Evolutionary conservation across 169 alveolate genomes (phyloP).

Genomic region (Plasmodium gallinaceum): DNA sequence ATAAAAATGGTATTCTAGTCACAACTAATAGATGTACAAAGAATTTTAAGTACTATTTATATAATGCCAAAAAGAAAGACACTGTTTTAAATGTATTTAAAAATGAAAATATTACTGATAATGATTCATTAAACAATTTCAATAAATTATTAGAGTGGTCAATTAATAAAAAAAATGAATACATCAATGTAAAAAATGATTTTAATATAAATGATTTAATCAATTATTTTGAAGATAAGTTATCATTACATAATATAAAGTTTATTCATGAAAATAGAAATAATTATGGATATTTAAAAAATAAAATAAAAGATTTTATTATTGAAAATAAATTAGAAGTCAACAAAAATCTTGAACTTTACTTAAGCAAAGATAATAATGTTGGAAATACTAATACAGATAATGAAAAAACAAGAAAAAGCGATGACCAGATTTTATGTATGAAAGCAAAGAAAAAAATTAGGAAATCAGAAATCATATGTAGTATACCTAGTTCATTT

Average conservation of each 20-base stretch:
- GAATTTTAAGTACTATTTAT: neutral
- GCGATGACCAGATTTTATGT: conserved; percentile 29
- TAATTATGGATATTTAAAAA: conserved; percentile 39
- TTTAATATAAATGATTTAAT: conserved; percentile 31
- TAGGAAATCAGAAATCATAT: conserved; percentile 21
- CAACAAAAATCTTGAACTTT: neutral
- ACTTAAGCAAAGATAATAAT: neutral
- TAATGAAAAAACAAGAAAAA: neutral
- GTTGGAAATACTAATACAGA: neutral
- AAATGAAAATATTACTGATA: conserved; percentile 1
- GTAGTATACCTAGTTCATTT: conserved; percentile 38
- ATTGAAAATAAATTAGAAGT: conserved; percentile 11
- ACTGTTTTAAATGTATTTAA: neutral
- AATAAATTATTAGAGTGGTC: conserved; percentile 14
- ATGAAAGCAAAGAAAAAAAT: conserved; percentile 43
- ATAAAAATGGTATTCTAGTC: neutral
- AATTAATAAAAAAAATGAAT: conserved; percentile 33
- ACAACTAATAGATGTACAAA: neutral
- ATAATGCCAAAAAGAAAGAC: conserved; percentile 8
- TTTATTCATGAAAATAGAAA: conserved; percentile 39
- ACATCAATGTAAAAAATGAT: conserved; percentile 20
- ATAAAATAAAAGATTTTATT: conserved; percentile 42
- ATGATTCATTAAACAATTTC: conserved; percentile 6
- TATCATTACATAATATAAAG: conserved; percentile 38
- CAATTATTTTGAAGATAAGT: conserved; percentile 5